Conservation (phyloP, 495 filamentous ascomycete genomes). For the Aspergillus biplanus region DNA sequence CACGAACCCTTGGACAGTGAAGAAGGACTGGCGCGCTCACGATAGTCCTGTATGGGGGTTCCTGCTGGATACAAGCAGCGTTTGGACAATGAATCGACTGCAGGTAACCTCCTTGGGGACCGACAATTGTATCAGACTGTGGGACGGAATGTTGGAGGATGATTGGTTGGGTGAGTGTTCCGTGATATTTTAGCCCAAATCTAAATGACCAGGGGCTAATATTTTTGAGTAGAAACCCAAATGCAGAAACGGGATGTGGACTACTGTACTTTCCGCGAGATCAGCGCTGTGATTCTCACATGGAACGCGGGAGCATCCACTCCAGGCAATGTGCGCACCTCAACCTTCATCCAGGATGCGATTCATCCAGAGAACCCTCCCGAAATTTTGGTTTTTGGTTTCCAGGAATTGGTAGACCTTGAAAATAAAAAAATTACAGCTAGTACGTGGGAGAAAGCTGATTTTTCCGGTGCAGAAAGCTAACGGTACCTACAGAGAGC, state of each 20-base stretch:
- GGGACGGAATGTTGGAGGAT: slow-evolving; percentile 92
- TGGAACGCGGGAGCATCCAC: slow-evolving; percentile 97
- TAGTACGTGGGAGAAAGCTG: slow-evolving; percentile 55
- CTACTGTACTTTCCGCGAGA: slow-evolving; percentile 82
- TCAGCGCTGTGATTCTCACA: slow-evolving; percentile 78
- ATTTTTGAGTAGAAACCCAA: slow-evolving; percentile 59
- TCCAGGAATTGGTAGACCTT: slow-evolving; percentile 95
- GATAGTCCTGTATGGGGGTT: slow-evolving; percentile 78
- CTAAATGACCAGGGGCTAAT: slow-evolving; percentile 29
- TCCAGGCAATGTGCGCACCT: slow-evolving; percentile 77
- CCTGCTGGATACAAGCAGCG: slow-evolving; percentile 75
- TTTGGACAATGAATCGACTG: slow-evolving; percentile 82
- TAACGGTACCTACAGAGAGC: slow-evolving; percentile 54
- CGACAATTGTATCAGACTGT: slow-evolving; percentile 82
- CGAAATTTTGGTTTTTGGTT: slow-evolving; percentile 93
- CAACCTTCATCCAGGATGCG: slow-evolving; percentile 74
- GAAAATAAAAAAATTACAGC: slow-evolving; percentile 97
- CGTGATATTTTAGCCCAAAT: background rate
- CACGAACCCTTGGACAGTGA: slow-evolving; percentile 80
- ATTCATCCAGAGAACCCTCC: slow-evolving; percentile 72
- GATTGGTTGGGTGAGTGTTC: slow-evolving; percentile 77
- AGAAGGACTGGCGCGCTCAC: slow-evolving; percentile 95
- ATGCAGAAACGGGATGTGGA: slow-evolving; percentile 83
- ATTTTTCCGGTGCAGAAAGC: slow-evolving; percentile 11
- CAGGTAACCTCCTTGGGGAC: slow-evolving; percentile 89